Base-by-base conservation (phyloP, 2,329 filamentous ascomycete genomes). In the Pestalotiopsis sp. region DNA sequence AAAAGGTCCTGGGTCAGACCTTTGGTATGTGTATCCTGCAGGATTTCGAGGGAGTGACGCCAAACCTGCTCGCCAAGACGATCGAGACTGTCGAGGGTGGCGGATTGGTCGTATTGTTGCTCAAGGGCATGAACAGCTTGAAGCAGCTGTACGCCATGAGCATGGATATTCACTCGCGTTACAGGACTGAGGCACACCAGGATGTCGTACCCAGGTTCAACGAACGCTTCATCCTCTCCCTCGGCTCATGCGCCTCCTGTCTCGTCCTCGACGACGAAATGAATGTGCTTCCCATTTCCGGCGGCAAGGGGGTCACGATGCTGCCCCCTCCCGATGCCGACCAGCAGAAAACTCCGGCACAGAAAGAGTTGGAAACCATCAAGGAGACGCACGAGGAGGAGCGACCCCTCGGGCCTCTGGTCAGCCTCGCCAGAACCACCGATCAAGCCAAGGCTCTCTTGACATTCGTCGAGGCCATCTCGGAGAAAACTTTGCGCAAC, bases 1-100 rank as follows among this genome's bases (percentile, higher is more conserved):
- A 99, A 76, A 98, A 98, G 85, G 98, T 99, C 77, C 82, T 98
- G 67, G 96, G 96, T 78, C 97, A 98, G 80, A 99, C 96, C 57
- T 99, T 96, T 78, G 95, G 95, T 78, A 98, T 98, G 93, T 98
- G 94, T 79, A 97, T 99, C 71, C 83, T 99, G 73, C 96, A 99
- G 80, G 96, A 99, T 78, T 99, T 99, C 75, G 96, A 99, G 81
- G 96, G 94, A 55, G 88, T 99, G 73, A 99, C 96, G 10, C 96
- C 96, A n/a, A 99, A 99, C 77, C 86, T 98, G 71, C 88, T 99
- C 39, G 96, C 96, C 24, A 89, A 95, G 70, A 98, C 94, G 1
- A 93, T 99, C 73, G 97, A 99, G 82, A 99, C 97, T 0, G 97
- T 99, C 4, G 95, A 99, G 80, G 96, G 97, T 72, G 96, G 96